These are phyloP conservation scores for Sphagnum tenellum DNA, from an alignment of 225 moss, liverwort and hornwort genomes.

Conservation along the genomic window DNA sequence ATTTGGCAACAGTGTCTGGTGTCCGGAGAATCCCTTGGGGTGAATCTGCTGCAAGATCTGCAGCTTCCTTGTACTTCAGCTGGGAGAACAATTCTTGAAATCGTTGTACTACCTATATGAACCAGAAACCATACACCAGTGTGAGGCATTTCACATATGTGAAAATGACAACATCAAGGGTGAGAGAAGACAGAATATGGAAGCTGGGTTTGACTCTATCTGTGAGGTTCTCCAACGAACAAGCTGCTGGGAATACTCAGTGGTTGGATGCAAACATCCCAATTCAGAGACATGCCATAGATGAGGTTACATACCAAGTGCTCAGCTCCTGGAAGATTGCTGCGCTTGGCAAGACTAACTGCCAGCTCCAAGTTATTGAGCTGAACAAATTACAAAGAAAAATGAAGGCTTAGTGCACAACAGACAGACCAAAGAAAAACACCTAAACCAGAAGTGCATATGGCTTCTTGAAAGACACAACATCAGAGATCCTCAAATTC, in stretches of 20 bases:
- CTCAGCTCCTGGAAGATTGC: conserved; percentile 93
- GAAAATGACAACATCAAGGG: no score
- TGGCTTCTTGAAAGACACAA: no score
- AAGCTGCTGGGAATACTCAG: no score
- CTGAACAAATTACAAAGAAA: conserved; percentile 19
- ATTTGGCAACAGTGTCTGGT: conserved; percentile 90
- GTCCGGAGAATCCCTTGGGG: conserved; percentile 96
- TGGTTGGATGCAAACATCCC: no score
- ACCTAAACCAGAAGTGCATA: no score
- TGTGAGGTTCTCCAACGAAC: no score
- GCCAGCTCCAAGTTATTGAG: conserved; percentile 89
- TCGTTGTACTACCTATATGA: conserved; percentile 87
- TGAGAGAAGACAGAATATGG: no score
- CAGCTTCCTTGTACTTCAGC: conserved; percentile 98
- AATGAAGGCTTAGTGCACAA: no score
- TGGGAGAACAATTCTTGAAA: conserved; percentile 97
- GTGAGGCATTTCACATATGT: no score
- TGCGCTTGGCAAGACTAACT: conserved; percentile 91
- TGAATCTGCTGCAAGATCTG: conserved; percentile 97
- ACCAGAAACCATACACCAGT: conserved; percentile 1
- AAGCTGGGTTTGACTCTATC: no score
- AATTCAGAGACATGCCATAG: neutral
- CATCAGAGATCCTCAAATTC: no score
- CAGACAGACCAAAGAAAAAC: no score
- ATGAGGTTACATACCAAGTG: conserved; percentile 49